These are phyloP conservation scores for Volvariella volvacea DNA, from an alignment of 1,284 basidiomycete genomes.

Conservation along the genomic window DNA sequence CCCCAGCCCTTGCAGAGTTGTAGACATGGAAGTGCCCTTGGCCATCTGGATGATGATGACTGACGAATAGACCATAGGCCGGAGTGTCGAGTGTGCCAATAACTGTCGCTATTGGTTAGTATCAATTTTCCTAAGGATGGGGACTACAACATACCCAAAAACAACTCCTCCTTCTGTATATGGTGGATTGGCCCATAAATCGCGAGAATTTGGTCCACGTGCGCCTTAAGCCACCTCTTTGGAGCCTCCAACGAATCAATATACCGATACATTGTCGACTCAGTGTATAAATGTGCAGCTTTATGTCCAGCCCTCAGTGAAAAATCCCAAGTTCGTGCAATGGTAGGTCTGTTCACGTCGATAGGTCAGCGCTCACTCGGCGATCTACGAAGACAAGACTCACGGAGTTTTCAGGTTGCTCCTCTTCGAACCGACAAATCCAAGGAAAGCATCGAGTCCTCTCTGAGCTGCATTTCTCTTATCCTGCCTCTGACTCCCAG, in stretches of 20 bases:
- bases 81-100: slow-evolving; percentile 62
- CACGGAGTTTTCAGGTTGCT: slow-evolving; percentile 19
- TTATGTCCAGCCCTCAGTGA: slow-evolving; percentile 58
- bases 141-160: slow-evolving; percentile 41
- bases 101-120: slow-evolving; percentile 31
- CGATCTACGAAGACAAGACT: slow-evolving; percentile 8
- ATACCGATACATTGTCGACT: slow-evolving; percentile 62
- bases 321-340: slow-evolving; percentile 51
- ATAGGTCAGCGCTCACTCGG: slow-evolving; percentile 8
- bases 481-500: slow-evolving; percentile 39
- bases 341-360: slow-evolving; percentile 28
- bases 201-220: slow-evolving; percentile 57
- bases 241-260: slow-evolving; percentile 54
- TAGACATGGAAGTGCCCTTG: slow-evolving; percentile 68
- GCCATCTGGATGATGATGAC: slow-evolving; percentile 60
- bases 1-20: slow-evolving; percentile 36
- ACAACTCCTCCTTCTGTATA: slow-evolving; percentile 64
- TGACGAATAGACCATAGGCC: slow-evolving; percentile 65
- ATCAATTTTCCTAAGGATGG: neutral
- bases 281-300: slow-evolving; percentile 58
- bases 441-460: slow-evolving; percentile 50
- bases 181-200: slow-evolving; percentile 46
- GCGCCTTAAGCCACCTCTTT: slow-evolving; percentile 65
- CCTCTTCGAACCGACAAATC: slow-evolving; percentile 38
- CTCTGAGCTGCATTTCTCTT: slow-evolving; percentile 48